Percentiles rank a stretch among this genome's conserved stretches.
Conservation (phyloP, 768 basidiomycete genomes). For the Gloeostereum incarnatum region DNA sequence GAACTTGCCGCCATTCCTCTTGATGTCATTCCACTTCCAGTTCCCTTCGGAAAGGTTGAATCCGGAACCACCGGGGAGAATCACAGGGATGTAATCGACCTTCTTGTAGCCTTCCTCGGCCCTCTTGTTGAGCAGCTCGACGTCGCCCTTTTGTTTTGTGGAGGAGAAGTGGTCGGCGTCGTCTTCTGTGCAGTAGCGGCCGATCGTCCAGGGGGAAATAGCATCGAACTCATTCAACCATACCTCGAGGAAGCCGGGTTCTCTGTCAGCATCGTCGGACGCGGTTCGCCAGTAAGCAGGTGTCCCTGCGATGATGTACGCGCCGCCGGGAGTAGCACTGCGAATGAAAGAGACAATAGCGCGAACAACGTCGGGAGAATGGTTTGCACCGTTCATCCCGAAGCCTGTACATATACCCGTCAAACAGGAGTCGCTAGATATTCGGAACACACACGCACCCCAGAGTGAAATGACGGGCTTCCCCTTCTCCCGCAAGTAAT, state of each 20-base stretch:
- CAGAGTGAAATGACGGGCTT: conserved; percentile 67
- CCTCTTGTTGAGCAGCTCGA: conserved; percentile 44
- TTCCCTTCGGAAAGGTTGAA: conserved; percentile 63
- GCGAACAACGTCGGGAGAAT: conserved; percentile 52
- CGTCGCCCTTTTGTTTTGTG: conserved; percentile 54
- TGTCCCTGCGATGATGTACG: conserved; percentile 62
- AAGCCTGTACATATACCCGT: conserved; percentile 37
- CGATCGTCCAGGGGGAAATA: conserved; percentile 78
- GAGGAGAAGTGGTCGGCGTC: conserved; percentile 58
- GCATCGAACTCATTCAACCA: conserved; percentile 78
- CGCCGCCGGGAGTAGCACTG: conserved; percentile 58
- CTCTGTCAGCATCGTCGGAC: conserved; percentile 57
- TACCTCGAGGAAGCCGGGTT: conserved; percentile 55
- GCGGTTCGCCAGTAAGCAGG: conserved; percentile 73
- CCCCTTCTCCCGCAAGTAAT: conserved; percentile 62
- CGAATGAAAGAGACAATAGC: conserved; percentile 49
- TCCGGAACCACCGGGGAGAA: conserved; percentile 75
- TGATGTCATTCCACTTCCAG: conserved; percentile 66
- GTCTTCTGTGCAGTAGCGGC: conserved; percentile 50
- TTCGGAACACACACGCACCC: conserved; percentile 29
- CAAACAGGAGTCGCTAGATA: not conserved
- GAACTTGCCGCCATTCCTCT: conserved; percentile 66
- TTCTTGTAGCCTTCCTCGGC: conserved; percentile 36
- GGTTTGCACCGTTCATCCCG: conserved; percentile 52
- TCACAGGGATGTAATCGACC: conserved; percentile 78